phyloP scores from a whole-genome alignment of 805 yeast species.

The Kuraishia molischiana region DNA sequence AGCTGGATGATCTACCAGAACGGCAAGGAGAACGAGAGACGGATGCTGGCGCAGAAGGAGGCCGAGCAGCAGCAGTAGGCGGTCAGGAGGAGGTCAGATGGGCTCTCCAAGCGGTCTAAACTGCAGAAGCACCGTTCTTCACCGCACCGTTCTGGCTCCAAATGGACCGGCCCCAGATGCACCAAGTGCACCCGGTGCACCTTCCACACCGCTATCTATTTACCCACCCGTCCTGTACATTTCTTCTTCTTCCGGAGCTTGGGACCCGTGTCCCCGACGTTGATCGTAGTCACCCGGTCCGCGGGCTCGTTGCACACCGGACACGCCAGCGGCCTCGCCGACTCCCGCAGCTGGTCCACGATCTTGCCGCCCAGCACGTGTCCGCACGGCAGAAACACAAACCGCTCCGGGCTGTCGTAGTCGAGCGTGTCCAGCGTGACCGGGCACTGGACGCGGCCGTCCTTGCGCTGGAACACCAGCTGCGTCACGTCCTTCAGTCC shows the following conservation, averaged over 20 bases:
- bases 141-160: no score
- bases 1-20: slow-evolving; percentile 41
- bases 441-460: slow-evolving; percentile 2
- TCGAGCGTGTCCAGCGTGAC: background rate
- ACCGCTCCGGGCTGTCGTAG: slow-evolving; percentile 11
- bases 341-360: slow-evolving; percentile 13
- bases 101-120: no score
- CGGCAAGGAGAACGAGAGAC: slow-evolving; percentile 39
- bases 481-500: slow-evolving; percentile 35
- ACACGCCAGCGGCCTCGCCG: slow-evolving; percentile 15
- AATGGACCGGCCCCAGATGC: no score
- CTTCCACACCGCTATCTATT: no score
- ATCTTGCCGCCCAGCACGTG: slow-evolving; percentile 27
- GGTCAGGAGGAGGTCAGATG: no score
- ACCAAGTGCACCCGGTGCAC: no score
- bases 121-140: no score
- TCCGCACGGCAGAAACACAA: slow-evolving; percentile 38
- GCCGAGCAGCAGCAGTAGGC: slow-evolving; percentile 8
- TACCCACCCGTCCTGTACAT: background rate
- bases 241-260: background rate
- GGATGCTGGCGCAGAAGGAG: slow-evolving; percentile 22
- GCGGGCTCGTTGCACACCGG: slow-evolving; percentile 27
- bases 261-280: slow-evolving; percentile 6
- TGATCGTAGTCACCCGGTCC: slow-evolving; percentile 23
- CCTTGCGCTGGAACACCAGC: slow-evolving; percentile 3